Evolutionary conservation across 1,284 basidiomycete species (phyloP), one percentile per base, ranked within the genome.

Genomic region (Taiwanofungus camphoratus): DNA sequence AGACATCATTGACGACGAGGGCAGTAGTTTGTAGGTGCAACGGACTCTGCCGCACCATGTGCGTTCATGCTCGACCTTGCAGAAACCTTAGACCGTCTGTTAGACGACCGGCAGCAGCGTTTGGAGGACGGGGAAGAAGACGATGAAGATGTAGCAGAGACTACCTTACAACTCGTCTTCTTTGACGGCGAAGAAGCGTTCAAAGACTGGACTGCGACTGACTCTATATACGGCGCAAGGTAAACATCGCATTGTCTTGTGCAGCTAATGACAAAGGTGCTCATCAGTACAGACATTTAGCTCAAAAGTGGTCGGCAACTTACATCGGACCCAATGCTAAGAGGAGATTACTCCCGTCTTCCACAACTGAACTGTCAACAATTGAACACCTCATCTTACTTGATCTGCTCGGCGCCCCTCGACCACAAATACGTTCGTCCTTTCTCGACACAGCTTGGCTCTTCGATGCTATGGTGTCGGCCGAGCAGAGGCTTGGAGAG

Each of bases 121-220:
- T 49, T 87, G 2, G 69, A 79, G 11, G 68, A 76, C 4, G 80
- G 71, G 0, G 56, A 69, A 35, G 77, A 79, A 43, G 85, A 85
- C 16, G 86, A 93, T 46, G 82, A 87, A 24, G 86, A 91, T 45
- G 72, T 86, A 18, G 76, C 75, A 0, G 82, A 86, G 49, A 90
- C 86, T 6, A 95, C 95, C 1, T 64, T 99, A 12, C 93, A 98
- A 61, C 70, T 99, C n/a, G 71, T 99, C 16, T 96, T 99, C 59
- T 94, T 99, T 50, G 97, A 99, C 57, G 96, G 96, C 3, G 96
- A 99, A 63, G 96, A 99, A 64, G 96, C 96, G 0, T 98, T 94
- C 64, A 72, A 81, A 26, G 70, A 78, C 29, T 99, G 96, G 96
- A 92, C 92, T 1, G 74, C 74, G 26, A 80, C 75, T 0, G 96